Evolutionary conservation across 2,329 filamentous ascomycete genomes (phyloP).

Genomic region (Cylindrodendrum hubeiense): DNA sequence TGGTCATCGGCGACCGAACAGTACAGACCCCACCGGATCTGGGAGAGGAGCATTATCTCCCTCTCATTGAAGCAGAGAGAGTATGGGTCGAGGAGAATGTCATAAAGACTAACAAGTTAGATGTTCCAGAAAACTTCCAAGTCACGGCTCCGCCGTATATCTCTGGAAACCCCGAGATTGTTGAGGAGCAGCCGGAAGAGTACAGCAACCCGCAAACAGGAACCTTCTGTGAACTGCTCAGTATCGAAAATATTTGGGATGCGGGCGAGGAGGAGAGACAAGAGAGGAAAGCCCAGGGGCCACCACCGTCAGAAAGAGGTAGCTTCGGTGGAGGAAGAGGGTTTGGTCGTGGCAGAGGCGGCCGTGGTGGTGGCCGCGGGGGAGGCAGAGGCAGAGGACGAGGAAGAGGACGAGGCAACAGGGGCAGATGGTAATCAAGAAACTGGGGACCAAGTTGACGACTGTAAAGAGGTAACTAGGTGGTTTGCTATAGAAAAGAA

Average conservation of each 20-base stretch:
- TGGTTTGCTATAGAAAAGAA: not conserved
- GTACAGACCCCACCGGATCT: constrained; percentile 68
- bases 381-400: constrained; percentile 43
- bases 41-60: constrained; percentile 76
- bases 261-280: constrained; percentile 78
- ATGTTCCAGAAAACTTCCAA: constrained; percentile 83
- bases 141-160: constrained; percentile 81
- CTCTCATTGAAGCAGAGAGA: constrained; percentile 76
- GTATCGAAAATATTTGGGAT: constrained; percentile 81
- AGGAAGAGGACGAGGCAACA: constrained; percentile 38
- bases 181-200: constrained; percentile 77
- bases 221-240: constrained; percentile 83
- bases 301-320: constrained; percentile 57
- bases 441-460: not conserved
- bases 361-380: constrained; percentile 51
- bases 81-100: constrained; percentile 87
- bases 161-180: constrained; percentile 66
- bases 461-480: not conserved
- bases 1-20: constrained; percentile 72
- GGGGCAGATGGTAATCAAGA: constrained; percentile 35
- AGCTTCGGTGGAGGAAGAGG: constrained; percentile 53
- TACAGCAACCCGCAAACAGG: constrained; percentile 89
- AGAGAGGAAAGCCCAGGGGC: constrained; percentile 69
- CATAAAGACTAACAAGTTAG: constrained; percentile 70
- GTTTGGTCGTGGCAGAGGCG: constrained; percentile 50